Evolutionary conservation across 768 basidiomycete species (phyloP).

Genomic region (Boletus rubescentipes): DNA sequence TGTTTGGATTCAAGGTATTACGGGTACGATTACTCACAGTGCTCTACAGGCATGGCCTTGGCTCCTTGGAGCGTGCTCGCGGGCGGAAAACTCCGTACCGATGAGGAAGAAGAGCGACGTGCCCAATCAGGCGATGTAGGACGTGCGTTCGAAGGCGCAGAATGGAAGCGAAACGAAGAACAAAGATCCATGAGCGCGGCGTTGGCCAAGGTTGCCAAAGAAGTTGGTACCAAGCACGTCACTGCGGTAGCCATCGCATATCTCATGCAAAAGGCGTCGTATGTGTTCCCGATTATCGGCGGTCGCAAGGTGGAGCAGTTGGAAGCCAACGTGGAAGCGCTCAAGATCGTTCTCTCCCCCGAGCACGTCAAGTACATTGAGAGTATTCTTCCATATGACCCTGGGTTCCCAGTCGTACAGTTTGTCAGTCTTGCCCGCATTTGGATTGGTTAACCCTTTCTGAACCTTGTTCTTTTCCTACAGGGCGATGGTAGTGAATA

Average conservation of each 20-base stretch:
- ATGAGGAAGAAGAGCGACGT: slow-evolving; percentile 32
- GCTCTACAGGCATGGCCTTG: slow-evolving; percentile 30
- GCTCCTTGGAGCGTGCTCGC: slow-evolving; percentile 39
- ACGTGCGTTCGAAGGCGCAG: not conserved
- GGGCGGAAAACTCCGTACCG: slow-evolving; percentile 33
- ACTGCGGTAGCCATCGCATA: slow-evolving; percentile 47
- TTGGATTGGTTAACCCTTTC: not conserved
- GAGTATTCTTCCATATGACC: slow-evolving; percentile 40
- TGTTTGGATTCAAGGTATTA: not conserved
- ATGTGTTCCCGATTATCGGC: slow-evolving; percentile 52
- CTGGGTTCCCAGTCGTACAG: slow-evolving; percentile 40
- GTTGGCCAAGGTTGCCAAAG: slow-evolving; percentile 49
- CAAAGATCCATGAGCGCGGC: slow-evolving; percentile 44
- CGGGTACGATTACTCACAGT: not conserved
- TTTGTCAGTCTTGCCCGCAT: slow-evolving; percentile 28
- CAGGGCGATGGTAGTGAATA: slow-evolving; percentile 31
- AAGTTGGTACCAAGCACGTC: slow-evolving; percentile 48
- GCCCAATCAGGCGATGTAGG: slow-evolving; percentile 16
- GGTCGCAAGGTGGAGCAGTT: slow-evolving; percentile 55
- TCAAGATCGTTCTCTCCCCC: slow-evolving; percentile 43
- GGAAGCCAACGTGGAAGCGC: slow-evolving; percentile 47
- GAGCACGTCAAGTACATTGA: slow-evolving; percentile 50
- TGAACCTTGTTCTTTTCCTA: not conserved
- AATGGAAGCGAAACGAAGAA: slow-evolving; percentile 47
- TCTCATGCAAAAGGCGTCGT: slow-evolving; percentile 52